These are phyloP conservation scores for Coffea eugenioides DNA, from an alignment of 257 asterid genomes.

Conservation along the genomic window DNA sequence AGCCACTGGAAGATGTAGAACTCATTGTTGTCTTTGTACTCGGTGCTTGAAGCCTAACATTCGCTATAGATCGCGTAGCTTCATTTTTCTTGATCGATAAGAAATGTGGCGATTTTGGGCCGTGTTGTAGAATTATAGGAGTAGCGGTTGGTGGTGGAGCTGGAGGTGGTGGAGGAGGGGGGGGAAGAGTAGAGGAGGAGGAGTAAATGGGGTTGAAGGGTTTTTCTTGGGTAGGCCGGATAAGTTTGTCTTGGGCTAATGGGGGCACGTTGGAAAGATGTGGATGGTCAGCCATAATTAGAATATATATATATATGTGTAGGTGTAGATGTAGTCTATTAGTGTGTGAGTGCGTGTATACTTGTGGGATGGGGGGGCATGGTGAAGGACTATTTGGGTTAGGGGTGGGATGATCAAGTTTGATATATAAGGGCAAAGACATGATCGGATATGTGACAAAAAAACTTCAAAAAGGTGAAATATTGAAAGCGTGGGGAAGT, in stretches of 20 bases:
- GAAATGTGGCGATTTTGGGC: background rate
- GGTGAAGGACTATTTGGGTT: background rate
- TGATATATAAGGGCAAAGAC: constrained; percentile 26
- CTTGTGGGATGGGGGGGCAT: background rate
- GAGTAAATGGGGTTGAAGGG: constrained; percentile 3
- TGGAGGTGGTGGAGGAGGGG: background rate
- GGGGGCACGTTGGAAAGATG: constrained; percentile 9
- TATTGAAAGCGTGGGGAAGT: constrained; percentile 48
- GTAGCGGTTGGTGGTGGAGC: constrained; percentile 15
- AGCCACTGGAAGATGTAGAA: constrained; percentile 23
- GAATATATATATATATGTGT: background rate
- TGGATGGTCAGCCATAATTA: constrained; percentile 40
- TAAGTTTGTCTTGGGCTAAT: constrained; percentile 11
- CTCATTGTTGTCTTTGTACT: constrained; percentile 13
- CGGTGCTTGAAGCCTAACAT: background rate
- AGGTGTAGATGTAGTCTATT: background rate
- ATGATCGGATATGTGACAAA: too few relatives aligned
- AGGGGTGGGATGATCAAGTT: background rate
- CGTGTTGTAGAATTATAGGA: background rate
- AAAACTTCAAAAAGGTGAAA: constrained; percentile 1
- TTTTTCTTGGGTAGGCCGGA: constrained; percentile 7
- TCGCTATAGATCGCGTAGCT: background rate
- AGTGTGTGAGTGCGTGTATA: background rate
- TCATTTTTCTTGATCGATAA: background rate
- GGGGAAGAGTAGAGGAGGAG: constrained; percentile 1